Evolutionary conservation across 306 rosid species (phyloP).

Genomic region (Castanopsis chinensis): DNA sequence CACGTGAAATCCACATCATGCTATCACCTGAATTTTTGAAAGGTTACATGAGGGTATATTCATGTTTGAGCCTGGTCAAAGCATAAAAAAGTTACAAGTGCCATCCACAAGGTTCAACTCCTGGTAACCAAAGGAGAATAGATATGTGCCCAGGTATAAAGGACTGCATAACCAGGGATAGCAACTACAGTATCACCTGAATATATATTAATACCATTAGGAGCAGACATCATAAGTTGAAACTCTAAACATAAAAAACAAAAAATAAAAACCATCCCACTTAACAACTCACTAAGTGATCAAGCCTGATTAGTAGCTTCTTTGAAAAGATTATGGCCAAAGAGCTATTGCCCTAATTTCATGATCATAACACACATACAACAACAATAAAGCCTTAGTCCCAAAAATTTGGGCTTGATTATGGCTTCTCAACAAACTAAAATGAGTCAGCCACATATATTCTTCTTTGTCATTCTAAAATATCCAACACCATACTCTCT

Average conservation of each 20-base stretch:
- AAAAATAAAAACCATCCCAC: background rate
- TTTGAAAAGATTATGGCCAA: background rate
- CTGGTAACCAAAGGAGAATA: background rate
- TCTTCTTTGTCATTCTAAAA: no score
- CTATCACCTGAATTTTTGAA: constrained; percentile 2
- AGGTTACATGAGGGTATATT: background rate
- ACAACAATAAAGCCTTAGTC: no score
- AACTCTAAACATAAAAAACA: no score
- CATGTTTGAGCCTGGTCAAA: background rate
- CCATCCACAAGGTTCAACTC: background rate
- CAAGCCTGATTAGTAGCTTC: background rate
- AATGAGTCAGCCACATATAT: no score
- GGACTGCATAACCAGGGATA: background rate
- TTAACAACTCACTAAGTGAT: background rate
- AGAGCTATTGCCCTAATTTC: background rate
- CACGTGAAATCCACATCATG: background rate
- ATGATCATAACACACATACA: background rate
- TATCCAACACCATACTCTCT: no score
- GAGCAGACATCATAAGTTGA: no score
- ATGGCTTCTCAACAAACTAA: no score
- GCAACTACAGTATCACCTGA: background rate
- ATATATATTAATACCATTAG: background rate
- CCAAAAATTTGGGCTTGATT: no score
- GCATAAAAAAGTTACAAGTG: background rate
- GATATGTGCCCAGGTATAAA: background rate